phyloP scores from a whole-genome alignment of 768 basidiomycete genomes.

The Pleurotus cornucopiae region DNA sequence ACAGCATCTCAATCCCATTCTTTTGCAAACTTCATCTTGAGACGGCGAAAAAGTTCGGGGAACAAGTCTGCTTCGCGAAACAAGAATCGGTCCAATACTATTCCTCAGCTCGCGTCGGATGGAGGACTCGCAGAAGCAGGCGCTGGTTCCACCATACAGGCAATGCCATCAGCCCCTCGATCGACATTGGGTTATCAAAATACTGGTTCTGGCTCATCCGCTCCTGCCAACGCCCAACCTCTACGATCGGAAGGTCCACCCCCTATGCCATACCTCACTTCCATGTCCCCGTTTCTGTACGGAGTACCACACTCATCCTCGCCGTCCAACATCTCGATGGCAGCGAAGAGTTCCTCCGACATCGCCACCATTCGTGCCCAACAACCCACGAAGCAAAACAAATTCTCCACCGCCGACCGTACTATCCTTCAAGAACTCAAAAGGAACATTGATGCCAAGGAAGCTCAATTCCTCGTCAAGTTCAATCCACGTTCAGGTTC shows the following conservation, averaged over 20 bases:
- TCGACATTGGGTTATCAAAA: not conserved
- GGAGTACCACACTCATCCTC: not conserved
- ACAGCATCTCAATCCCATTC: not conserved
- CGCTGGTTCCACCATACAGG: not conserved
- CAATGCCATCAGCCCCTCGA: not conserved
- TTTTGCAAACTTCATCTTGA: constrained; percentile 4
- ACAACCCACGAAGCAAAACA: constrained; percentile 14
- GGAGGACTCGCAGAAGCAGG: not conserved
- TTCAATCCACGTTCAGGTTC: constrained; percentile 20
- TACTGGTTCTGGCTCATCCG: not conserved
- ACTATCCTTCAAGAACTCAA: constrained; percentile 56
- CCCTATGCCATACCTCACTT: not conserved
- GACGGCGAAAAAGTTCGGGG: constrained; percentile 3
- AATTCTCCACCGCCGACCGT: constrained; percentile 60
- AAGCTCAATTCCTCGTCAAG: constrained; percentile 53
- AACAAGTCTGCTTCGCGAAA: not conserved
- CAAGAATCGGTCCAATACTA: constrained; percentile 1
- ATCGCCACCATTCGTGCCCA: not conserved
- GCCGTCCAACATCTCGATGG: not conserved
- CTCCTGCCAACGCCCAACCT: not conserved
- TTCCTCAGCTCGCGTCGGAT: not conserved
- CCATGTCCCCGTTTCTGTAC: not conserved
- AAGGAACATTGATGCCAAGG: constrained; percentile 45
- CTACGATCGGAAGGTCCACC: not conserved
- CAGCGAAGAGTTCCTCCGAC: not conserved